Evolutionary conservation across 208 protist species (phyloP), one percentile per base, ranked within the genome.

Genomic region (Acanthamoeba royreba): DNA sequence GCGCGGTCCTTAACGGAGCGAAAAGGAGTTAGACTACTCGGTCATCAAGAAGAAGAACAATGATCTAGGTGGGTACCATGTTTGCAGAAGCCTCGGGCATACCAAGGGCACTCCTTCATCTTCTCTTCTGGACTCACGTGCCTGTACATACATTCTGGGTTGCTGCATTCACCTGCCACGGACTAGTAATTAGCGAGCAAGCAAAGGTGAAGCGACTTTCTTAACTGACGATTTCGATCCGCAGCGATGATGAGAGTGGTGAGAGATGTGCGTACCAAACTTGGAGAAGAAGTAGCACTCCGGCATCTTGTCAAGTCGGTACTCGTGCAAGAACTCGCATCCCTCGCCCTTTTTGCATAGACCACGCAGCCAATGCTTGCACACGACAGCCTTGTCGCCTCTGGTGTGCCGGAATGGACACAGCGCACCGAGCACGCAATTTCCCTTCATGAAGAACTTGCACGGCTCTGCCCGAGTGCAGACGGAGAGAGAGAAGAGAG

Each of bases 301-400:
- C 2, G 99, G 98, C 94, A 99, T 99, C 69, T 98, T 99, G 52
- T 97, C 95, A 63, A 98, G 96, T 81, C 99, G 97, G 94, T 99
- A 99, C 92, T 98, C 98, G 95, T 99, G 99, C 49, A 99, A 94
- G 94, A 98, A 99, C 49, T 99, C 97, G 93, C 99, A 99, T 92
- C 98, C 97, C 46, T 99, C 98, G 8, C 98, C 98, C 92, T 99
- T 99, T 49, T 98, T 99, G 94, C 99, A 99, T 15, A 99, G 96
- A 31, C 98, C 98, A 87, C 98, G 97, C 49, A 99, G 95, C 98
- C 98, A 99, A 96, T 99, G 98, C 95, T 99, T 99, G 95, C 99
- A 99, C 58, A 99, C 99, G 15, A n/a, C n/a, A n/a, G 9, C 38
- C 28, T 81, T 81, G 38, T 81, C 40, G 5, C 40, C 40, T 28